Conservation (phyloP, 2,329 filamentous ascomycete genomes). For the Cytospora mali region DNA sequence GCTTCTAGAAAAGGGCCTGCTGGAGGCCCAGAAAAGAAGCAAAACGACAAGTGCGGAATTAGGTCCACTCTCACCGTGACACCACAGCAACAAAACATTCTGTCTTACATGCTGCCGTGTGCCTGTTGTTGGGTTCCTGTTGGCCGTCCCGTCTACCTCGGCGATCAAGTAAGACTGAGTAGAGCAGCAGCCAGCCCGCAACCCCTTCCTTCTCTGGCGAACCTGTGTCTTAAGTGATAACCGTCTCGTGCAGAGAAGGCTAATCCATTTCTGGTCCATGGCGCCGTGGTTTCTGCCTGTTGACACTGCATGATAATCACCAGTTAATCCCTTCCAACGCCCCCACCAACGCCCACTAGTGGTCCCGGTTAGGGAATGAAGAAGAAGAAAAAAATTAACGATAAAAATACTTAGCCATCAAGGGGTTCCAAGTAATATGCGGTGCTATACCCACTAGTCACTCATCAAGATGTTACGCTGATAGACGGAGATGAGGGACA, state of each 20-base stretch:
- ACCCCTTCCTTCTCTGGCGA: neutral
- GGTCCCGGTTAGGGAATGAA: neutral
- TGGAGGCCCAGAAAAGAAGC: neutral
- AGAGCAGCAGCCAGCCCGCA: no score
- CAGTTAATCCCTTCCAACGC: neutral
- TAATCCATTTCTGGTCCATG: neutral
- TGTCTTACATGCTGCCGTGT: neutral
- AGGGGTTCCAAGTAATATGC: neutral
- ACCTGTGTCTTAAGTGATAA: neutral
- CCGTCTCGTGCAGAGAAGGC: neutral
- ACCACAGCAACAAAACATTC: neutral
- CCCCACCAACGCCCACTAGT: neutral
- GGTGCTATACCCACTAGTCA: neutral
- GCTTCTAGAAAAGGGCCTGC: constrained; percentile 10
- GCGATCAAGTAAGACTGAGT: neutral
- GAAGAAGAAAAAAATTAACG: neutral
- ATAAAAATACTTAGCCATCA: neutral
- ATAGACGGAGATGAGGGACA: neutral
- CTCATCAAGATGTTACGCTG: neutral
- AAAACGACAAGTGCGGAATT: neutral
- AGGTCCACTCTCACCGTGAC: neutral
- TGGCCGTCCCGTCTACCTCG: neutral
- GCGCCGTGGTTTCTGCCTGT: neutral
- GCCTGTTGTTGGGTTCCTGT: neutral
- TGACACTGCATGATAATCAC: neutral